phyloP scores from a whole-genome alignment of 306 rosid species.

The Corylus americana region DNA sequence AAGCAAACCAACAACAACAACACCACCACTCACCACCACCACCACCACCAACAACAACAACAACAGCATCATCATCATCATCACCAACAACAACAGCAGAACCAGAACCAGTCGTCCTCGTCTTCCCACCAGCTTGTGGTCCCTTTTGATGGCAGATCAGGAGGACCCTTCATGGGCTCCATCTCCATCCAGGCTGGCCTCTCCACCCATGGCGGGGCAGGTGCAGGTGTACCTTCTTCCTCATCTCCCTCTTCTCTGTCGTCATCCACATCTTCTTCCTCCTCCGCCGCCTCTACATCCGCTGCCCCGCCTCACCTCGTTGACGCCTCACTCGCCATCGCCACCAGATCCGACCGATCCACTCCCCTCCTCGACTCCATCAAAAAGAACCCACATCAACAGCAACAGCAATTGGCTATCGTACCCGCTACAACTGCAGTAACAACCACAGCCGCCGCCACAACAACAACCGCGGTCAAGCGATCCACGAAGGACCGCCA shows the following conservation, averaged over 20 bases:
- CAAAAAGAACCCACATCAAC: slow-evolving; percentile 26
- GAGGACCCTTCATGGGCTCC: slow-evolving; percentile 64
- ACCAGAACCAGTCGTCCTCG: slow-evolving; percentile 30
- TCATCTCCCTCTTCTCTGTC: slow-evolving; percentile 35
- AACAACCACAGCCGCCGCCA: neutral
- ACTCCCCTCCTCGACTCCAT: slow-evolving; percentile 31
- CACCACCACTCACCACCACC: slow-evolving; percentile 32
- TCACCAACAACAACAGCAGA: slow-evolving; percentile 17
- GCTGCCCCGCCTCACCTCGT: slow-evolving; percentile 47
- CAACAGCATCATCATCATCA: slow-evolving; percentile 6
- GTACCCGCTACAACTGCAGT: slow-evolving; percentile 11
- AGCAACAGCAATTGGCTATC: slow-evolving; percentile 28
- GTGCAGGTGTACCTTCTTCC: slow-evolving; percentile 7
- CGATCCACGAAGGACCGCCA: slow-evolving; percentile 89
- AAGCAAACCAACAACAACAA: slow-evolving; percentile 35
- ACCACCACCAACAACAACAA: slow-evolving; percentile 36
- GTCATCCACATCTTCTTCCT: slow-evolving; percentile 37
- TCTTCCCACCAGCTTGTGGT: slow-evolving; percentile 44
- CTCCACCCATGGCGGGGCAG: neutral
- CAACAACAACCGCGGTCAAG: slow-evolving; percentile 37
- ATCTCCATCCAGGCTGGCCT: slow-evolving; percentile 52
- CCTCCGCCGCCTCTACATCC: slow-evolving; percentile 37
- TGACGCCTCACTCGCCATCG: slow-evolving; percentile 82
- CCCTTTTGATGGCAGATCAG: slow-evolving; percentile 68
- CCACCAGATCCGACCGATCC: slow-evolving; percentile 78